Conservation (phyloP, 2,329 filamentous ascomycete genomes). For the Phaeosphaeriaceae sp. region DNA sequence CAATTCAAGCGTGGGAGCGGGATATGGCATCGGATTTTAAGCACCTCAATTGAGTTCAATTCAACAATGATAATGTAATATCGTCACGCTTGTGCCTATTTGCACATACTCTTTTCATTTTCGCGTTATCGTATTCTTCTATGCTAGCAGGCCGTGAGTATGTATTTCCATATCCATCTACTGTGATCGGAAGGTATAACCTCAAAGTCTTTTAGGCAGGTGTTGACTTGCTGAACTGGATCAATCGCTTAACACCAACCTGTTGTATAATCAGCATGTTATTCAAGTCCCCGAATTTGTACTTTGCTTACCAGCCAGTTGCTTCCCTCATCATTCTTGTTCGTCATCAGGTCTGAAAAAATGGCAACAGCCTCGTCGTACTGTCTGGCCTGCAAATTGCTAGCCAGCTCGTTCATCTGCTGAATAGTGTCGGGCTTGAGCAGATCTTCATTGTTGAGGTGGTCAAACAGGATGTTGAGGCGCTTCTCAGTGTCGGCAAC, state of each 20-base stretch:
- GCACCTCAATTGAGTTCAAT: too few species aligned
- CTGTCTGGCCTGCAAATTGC: conserved; percentile 49
- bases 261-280: conserved; percentile 16
- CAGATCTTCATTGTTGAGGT: conserved; percentile 93
- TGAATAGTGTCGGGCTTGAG: conserved; percentile 79
- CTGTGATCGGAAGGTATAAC: neutral
- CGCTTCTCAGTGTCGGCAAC: conserved; percentile 95
- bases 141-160: neutral
- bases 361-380: conserved; percentile 54
- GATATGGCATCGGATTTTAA: too few species aligned
- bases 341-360: conserved; percentile 56
- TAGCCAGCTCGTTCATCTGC: conserved; percentile 64
- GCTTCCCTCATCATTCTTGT: conserved; percentile 56
- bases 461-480: conserved; percentile 91
- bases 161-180: neutral
- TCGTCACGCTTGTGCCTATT: too few species aligned
- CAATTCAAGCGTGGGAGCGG: too few species aligned
- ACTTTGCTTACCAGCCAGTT: conserved; percentile 57
- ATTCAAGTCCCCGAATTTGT: neutral
- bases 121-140: neutral
- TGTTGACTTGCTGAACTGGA: conserved; percentile 48
- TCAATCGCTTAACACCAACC: conserved; percentile 48
- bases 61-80: too few species aligned
- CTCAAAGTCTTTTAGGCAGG: conserved; percentile 9
- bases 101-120: too few species aligned